phyloP scores from a whole-genome alignment of 352 stramenopile species.

The Phytophthora hybrid region DNA sequence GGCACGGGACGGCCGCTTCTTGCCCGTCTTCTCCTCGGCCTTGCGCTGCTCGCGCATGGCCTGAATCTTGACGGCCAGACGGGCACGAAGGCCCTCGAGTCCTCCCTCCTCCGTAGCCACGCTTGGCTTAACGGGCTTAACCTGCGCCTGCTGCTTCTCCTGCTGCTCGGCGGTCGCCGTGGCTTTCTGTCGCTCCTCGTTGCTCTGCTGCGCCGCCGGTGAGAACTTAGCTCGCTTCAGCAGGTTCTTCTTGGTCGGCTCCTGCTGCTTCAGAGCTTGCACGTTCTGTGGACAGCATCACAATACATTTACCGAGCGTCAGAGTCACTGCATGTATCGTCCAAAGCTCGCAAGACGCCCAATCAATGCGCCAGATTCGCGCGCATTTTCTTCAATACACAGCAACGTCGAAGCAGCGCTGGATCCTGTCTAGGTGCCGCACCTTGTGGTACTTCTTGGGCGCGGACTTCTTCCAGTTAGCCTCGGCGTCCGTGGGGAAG shows the following conservation, averaged over 20 bases:
- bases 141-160: constrained; percentile 47
- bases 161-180: constrained; percentile 58
- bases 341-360: neutral
- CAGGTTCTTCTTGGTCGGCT: constrained; percentile 62
- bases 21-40: constrained; percentile 66
- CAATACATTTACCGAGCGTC: constrained; percentile 7
- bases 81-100: constrained; percentile 72
- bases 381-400: neutral
- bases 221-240: constrained; percentile 82
- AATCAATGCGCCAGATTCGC: neutral
- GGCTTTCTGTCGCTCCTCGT: constrained; percentile 63
- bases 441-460: constrained; percentile 86
- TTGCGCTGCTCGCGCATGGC: constrained; percentile 79
- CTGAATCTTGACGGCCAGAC: constrained; percentile 75
- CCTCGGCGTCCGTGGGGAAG: constrained; percentile 79
- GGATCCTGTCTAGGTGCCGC: neutral
- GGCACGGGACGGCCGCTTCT: constrained; percentile 54
- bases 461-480: constrained; percentile 76
- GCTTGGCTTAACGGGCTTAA: constrained; percentile 53
- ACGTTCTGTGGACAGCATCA: constrained; percentile 47
- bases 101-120: constrained; percentile 41
- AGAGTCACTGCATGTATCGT: neutral
- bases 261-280: constrained; percentile 59
- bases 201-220: constrained; percentile 67
- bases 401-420: neutral